Percentiles rank a stretch among this genome's conserved stretches.
Conservation (phyloP, 768 basidiomycete genomes). For the Chiua virens region DNA sequence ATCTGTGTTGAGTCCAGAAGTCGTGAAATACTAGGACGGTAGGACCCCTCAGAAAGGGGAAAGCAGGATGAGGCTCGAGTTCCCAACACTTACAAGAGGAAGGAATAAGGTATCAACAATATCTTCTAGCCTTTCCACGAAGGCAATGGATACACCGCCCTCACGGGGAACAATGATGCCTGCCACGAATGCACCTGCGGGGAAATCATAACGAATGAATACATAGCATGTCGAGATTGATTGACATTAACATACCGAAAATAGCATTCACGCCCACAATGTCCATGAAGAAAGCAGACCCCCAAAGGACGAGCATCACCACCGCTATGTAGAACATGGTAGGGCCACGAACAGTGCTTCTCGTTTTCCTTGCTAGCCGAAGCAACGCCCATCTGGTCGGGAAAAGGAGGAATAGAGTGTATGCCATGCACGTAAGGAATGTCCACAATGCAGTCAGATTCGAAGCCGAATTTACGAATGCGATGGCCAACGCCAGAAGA, state of each 20-base stretch:
- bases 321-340: constrained; percentile 87
- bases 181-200: constrained; percentile 72
- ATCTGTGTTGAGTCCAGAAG: constrained; percentile 89
- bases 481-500: constrained; percentile 85
- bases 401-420: constrained; percentile 67
- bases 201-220: too few species aligned
- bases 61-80: not conserved
- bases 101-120: constrained; percentile 88
- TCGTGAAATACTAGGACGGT: constrained; percentile 85
- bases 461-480: constrained; percentile 84
- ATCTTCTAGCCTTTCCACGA: constrained; percentile 94
- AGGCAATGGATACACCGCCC: constrained; percentile 77
- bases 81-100: constrained; percentile 55
- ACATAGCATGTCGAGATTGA: too few species aligned
- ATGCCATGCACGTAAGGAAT: constrained; percentile 74
- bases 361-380: constrained; percentile 76
- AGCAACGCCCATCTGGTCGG: constrained; percentile 58
- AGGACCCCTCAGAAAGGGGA: not conserved
- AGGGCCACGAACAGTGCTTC: constrained; percentile 79
- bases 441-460: constrained; percentile 86
- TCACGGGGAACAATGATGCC: constrained; percentile 85
- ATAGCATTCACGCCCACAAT: constrained; percentile 90
- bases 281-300: constrained; percentile 90
- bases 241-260: constrained; percentile 52
- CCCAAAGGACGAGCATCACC: constrained; percentile 80